Conservation (phyloP, 257 asterid genomes). For the Catharanthus roseus region DNA sequence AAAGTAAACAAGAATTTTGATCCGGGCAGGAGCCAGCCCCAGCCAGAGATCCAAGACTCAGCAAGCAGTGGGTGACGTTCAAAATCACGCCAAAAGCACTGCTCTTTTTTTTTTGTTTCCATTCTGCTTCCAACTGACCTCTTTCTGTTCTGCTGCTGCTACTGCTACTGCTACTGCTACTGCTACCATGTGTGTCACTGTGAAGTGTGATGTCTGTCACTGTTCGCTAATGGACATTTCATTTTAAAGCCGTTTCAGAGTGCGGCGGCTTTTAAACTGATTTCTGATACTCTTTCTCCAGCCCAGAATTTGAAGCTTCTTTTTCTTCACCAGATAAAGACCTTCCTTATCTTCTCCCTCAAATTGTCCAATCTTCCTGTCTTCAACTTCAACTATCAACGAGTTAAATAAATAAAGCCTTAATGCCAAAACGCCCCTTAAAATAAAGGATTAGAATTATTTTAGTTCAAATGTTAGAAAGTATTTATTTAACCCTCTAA, state of each 20-base stretch:
- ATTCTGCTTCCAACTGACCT: conserved; percentile 14
- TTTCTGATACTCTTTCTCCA: neutral
- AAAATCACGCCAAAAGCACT: conserved; percentile 13
- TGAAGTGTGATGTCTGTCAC: neutral
- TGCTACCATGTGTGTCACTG: neutral
- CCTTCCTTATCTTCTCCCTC: conserved; percentile 2
- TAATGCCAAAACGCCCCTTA: too few species aligned
- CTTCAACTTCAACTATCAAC: neutral
- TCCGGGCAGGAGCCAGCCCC: too few species aligned
- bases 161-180: too few species aligned
- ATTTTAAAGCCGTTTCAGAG: neutral
- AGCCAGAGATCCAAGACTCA: too few species aligned
- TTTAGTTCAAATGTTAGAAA: too few species aligned
- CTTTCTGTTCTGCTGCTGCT: neutral
- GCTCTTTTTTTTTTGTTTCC: neutral
- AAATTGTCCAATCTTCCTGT: conserved; percentile 17
- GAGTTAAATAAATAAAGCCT: too few species aligned
- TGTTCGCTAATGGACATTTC: neutral
- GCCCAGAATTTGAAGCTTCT: conserved; percentile 7
- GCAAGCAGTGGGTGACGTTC: too few species aligned
- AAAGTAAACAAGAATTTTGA: too few species aligned
- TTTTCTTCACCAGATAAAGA: neutral
- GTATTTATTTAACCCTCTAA: too few species aligned
- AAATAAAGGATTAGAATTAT: too few species aligned
- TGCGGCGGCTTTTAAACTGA: conserved; percentile 7